A percentile compares a stretch with the other conserved stretches of the same genome.
These are phyloP conservation scores for Fraxinus excelsior DNA, from an alignment of 257 asterid genomes.

Conservation along the genomic window DNA sequence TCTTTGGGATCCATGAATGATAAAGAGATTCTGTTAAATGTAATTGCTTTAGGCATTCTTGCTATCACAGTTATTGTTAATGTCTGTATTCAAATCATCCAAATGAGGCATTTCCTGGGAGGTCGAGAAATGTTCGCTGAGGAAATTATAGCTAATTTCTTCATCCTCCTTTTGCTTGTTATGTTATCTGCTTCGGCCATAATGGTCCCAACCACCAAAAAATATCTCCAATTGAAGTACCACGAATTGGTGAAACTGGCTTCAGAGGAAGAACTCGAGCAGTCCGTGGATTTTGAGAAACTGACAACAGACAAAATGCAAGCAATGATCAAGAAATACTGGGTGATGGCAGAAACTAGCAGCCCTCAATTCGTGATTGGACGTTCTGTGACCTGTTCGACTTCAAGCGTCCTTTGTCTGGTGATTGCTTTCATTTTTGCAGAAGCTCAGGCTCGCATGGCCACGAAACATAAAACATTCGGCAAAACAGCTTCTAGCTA, in stretches of 20 bases:
- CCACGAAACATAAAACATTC: not conserved
- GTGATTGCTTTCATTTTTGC: constrained; percentile 23
- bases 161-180: constrained; percentile 34
- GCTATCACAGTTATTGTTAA: constrained; percentile 31
- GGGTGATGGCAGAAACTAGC: constrained; percentile 52
- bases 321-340: constrained; percentile 35
- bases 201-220: constrained; percentile 38
- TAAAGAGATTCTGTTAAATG: constrained; percentile 32
- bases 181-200: constrained; percentile 33
- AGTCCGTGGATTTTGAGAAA: constrained; percentile 14
- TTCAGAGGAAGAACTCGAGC: constrained; percentile 21
- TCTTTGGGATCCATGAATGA: constrained; percentile 43
- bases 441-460: constrained; percentile 35
- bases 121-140: constrained; percentile 17
- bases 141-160: constrained; percentile 19
- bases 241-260: constrained; percentile 37
- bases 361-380: constrained; percentile 52
- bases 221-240: constrained; percentile 36
- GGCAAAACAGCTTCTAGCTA: constrained; percentile 23
- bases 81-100: constrained; percentile 36
- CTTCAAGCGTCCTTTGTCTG: constrained; percentile 31
- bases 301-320: constrained; percentile 26
- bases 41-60: constrained; percentile 36
- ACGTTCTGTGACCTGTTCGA: constrained; percentile 38
- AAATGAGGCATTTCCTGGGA: constrained; percentile 17